These are phyloP conservation scores for Olyra latifolia DNA, from an alignment of 176 grass and related monocot genomes.

Conservation along the genomic window DNA sequence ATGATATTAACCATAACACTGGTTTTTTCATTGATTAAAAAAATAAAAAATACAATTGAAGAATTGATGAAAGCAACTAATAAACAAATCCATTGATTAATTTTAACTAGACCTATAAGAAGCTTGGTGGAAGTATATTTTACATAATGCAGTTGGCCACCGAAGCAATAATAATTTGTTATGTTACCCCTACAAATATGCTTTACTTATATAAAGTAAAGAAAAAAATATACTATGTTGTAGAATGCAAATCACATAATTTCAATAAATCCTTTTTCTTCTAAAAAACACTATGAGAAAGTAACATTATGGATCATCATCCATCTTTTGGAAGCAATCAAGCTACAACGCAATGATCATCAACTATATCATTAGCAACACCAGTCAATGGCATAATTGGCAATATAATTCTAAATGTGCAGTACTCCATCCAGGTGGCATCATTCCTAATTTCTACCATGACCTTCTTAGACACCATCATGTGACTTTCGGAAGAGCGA, in stretches of 20 bases:
- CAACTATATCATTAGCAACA: background rate
- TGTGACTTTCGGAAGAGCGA: background rate
- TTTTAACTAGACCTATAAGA: background rate
- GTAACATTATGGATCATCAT: too few relatives aligned
- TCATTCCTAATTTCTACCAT: background rate
- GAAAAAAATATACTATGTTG: background rate
- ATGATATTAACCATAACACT: background rate
- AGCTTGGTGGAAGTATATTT: background rate
- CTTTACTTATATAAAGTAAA: background rate
- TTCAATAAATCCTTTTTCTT: background rate
- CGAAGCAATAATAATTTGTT: background rate
- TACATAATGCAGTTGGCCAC: background rate
- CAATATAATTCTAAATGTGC: too few relatives aligned
- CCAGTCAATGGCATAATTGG: background rate
- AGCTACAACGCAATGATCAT: background rate
- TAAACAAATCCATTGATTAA: background rate
- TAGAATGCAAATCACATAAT: background rate
- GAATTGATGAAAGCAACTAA: background rate
- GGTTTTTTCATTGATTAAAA: background rate
- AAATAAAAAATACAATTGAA: too few relatives aligned
- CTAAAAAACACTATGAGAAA: background rate
- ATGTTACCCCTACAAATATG: background rate
- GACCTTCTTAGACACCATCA: too few relatives aligned
- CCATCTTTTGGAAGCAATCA: background rate
- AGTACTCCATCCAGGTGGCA: background rate